Percentiles rank a stretch among this genome's conserved stretches.
Conservation (phyloP, 2,329 filamentous ascomycete species). For the Penicillium sp. region DNA sequence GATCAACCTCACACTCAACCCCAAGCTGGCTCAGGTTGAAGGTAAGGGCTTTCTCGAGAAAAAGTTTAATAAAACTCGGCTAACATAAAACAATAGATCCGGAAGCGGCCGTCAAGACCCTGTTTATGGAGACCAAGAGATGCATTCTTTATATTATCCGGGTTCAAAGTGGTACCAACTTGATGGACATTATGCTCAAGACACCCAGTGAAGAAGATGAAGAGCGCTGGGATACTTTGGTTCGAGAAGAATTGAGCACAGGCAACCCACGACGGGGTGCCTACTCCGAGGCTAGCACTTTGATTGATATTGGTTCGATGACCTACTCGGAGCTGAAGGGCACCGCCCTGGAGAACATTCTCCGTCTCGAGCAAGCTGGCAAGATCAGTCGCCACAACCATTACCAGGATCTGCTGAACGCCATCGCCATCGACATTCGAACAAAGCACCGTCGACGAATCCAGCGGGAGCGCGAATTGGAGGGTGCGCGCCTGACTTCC, state of each 20-base stretch:
- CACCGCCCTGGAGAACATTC: slow-evolving; percentile 89
- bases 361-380: slow-evolving; percentile 81
- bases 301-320: slow-evolving; percentile 87
- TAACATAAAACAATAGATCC: slow-evolving; percentile 60
- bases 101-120: slow-evolving; percentile 83
- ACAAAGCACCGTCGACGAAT: slow-evolving; percentile 93
- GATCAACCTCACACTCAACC: slow-evolving; percentile 86
- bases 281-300: slow-evolving; percentile 81
- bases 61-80: not conserved
- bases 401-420: slow-evolving; percentile 97
- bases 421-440: slow-evolving; percentile 93
- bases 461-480: slow-evolving; percentile 86
- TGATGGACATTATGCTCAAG: slow-evolving; percentile 95
- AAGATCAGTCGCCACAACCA: slow-evolving; percentile 84
- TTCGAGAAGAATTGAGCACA: slow-evolving; percentile 77
- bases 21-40: slow-evolving; percentile 84
- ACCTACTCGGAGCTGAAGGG: slow-evolving; percentile 90
- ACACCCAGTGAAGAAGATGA: slow-evolving; percentile 86
- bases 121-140: slow-evolving; percentile 98
- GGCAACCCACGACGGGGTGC: slow-evolving; percentile 71
- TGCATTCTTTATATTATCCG: slow-evolving; percentile 97
- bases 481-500: slow-evolving; percentile 55
- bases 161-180: slow-evolving; percentile 84
- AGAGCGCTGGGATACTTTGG: slow-evolving; percentile 77
- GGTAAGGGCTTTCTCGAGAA: slow-evolving; percentile 41